These are phyloP conservation scores for Colletotrichum brevisporum DNA, from an alignment of 2,329 filamentous ascomycete species.

Conservation along the genomic window DNA sequence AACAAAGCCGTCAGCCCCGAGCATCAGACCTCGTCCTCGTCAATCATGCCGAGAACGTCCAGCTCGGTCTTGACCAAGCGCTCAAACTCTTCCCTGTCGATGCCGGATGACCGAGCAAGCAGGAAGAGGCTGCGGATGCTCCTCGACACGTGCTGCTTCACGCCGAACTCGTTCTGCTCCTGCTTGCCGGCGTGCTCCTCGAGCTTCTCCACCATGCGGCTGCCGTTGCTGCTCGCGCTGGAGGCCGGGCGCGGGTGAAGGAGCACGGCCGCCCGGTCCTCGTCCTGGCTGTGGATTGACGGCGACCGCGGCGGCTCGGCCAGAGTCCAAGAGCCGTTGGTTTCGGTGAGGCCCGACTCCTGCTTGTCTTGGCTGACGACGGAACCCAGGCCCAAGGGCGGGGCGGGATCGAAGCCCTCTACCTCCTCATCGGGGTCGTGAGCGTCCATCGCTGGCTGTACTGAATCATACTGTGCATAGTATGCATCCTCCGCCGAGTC, in stretches of 20 bases:
- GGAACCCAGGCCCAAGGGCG: constrained; percentile 50
- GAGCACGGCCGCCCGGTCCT: constrained; percentile 54
- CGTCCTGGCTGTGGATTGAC: constrained; percentile 50
- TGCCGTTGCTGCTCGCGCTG: constrained; percentile 69
- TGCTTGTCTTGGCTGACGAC: constrained; percentile 42
- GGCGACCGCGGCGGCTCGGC: constrained; percentile 59
- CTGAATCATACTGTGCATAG: constrained; percentile 81
- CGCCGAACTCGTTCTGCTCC: constrained; percentile 77
- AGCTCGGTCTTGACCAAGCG: constrained; percentile 79
- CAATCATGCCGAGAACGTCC: constrained; percentile 78
- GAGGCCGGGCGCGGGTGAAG: constrained; percentile 72
- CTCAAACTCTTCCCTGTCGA: constrained; percentile 82
- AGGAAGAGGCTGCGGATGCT: constrained; percentile 83
- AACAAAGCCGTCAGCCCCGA: constrained; percentile 7
- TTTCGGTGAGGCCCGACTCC: constrained; percentile 52
- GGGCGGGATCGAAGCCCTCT: constrained; percentile 49
- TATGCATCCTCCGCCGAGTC: constrained; percentile 76
- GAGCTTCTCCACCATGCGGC: constrained; percentile 72
- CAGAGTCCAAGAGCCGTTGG: constrained; percentile 59
- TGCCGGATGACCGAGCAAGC: constrained; percentile 78
- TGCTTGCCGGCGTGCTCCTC: constrained; percentile 69
- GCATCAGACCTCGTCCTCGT: constrained; percentile 60
- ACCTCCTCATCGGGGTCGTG: constrained; percentile 83
- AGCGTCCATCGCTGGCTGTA: constrained; percentile 85
- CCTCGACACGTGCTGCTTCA: constrained; percentile 84